Conservation (phyloP, 768 basidiomycete species). For the Sistotremastrum suecicum region DNA sequence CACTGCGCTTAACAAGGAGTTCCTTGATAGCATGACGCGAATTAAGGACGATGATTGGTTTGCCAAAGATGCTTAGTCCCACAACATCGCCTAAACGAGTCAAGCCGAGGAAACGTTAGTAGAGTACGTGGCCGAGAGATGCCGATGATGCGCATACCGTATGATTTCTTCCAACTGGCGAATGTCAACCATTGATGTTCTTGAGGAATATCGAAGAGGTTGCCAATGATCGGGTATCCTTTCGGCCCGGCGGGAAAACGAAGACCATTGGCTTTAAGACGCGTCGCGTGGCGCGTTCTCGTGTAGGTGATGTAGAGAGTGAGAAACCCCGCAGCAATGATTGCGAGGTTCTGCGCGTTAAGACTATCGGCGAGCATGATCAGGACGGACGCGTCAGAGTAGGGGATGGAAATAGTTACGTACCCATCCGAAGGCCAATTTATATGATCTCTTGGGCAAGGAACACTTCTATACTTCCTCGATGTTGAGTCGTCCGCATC, state of each 20-base stretch:
- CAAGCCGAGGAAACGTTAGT: too few species aligned
- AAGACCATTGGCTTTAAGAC: neutral
- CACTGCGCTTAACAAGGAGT: constrained; percentile 8
- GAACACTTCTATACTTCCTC: too few species aligned
- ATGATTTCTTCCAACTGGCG: constrained; percentile 1
- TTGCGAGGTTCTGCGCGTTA: too few species aligned
- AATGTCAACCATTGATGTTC: constrained; percentile 6
- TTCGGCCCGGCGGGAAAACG: constrained; percentile 14
- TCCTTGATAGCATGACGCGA: constrained; percentile 7
- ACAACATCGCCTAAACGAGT: constrained; percentile 27
- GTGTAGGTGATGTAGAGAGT: too few species aligned
- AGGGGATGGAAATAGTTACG: too few species aligned
- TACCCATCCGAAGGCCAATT: too few species aligned
- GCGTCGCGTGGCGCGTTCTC: too few species aligned
- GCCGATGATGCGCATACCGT: neutral
- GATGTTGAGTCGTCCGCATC: too few species aligned
- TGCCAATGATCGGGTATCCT: constrained; percentile 12
- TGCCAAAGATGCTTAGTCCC: constrained; percentile 31
- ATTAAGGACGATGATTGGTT: constrained; percentile 13
- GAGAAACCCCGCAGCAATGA: too few species aligned
- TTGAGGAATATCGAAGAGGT: constrained; percentile 11
- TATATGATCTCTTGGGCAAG: too few species aligned
- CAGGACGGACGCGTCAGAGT: too few species aligned
- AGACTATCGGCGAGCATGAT: too few species aligned
- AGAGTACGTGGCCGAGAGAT: neutral